Percentiles rank a stretch among this genome's conserved stretches.
Conservation (phyloP, 139 green algal species). For the Chlorella sp. region DNA sequence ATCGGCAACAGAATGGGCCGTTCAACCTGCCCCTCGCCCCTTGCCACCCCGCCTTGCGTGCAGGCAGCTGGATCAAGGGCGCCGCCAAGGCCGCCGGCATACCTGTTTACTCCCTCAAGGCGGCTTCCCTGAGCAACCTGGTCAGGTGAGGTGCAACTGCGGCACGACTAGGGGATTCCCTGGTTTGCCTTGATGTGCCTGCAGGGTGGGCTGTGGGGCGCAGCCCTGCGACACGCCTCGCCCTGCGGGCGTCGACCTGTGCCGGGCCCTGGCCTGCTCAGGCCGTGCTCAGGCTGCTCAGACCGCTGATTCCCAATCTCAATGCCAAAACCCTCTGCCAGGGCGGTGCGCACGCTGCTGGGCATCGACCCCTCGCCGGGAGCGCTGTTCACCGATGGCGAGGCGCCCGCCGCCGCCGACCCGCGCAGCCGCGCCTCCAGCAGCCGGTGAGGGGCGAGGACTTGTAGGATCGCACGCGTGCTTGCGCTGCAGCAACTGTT, state of each 20-base stretch:
- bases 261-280: too few relatives aligned
- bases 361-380: slow-evolving; percentile 71
- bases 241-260: too few relatives aligned
- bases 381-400: slow-evolving; percentile 22
- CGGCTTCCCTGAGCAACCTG: slow-evolving; percentile 47
- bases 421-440: slow-evolving; percentile 12
- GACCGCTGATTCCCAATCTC: too few relatives aligned
- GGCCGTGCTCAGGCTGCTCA: too few relatives aligned
- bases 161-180: neutral
- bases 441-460: neutral
- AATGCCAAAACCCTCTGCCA: too few relatives aligned
- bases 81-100: slow-evolving; percentile 46
- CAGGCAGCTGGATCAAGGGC: slow-evolving; percentile 34
- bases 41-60: neutral
- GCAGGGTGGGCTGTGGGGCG: too few relatives aligned
- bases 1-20: too few relatives aligned
- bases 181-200: neutral
- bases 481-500: too few relatives aligned
- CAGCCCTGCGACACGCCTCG: too few relatives aligned
- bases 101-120: slow-evolving; percentile 76
- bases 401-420: slow-evolving; percentile 14
- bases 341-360: slow-evolving; percentile 69
- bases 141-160: slow-evolving; percentile 16
- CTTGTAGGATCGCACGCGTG: too few relatives aligned
- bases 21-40: neutral